Percentiles rank a stretch among this genome's conserved stretches.
Conservation (phyloP, 306 rosid species). For the Prunus armeniaca region DNA sequence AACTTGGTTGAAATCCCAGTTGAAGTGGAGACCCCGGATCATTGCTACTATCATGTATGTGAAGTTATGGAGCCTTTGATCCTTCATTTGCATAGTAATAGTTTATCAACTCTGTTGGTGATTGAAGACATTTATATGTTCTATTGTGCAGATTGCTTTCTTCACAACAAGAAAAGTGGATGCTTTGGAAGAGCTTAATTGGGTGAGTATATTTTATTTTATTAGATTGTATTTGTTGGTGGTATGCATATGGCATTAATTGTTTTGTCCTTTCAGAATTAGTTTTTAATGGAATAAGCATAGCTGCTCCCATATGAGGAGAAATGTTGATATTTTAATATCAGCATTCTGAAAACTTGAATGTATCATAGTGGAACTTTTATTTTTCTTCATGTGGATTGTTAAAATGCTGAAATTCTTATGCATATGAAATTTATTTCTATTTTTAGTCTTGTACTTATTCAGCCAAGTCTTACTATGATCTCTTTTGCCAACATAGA, state of each 20-base stretch:
- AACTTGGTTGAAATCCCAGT: conserved; percentile 85
- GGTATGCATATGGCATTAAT: conserved; percentile 13
- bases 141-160: conserved; percentile 73
- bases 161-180: conserved; percentile 73
- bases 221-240: conserved; percentile 23
- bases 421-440: not conserved
- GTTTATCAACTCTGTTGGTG: conserved; percentile 17
- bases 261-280: not conserved
- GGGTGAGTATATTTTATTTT: conserved; percentile 59
- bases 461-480: not conserved
- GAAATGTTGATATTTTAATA: not conserved
- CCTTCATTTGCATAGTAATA: conserved; percentile 5
- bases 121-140: conserved; percentile 15
- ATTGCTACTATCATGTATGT: conserved; percentile 70
- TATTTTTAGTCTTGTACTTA: not conserved
- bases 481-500: not conserved
- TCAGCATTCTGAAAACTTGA: not conserved
- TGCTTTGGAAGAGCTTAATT: conserved; percentile 87
- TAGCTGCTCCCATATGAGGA: not conserved
- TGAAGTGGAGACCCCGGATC: conserved; percentile 74
- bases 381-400: not conserved
- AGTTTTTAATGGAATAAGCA: not conserved
- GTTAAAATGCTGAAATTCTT: not conserved
- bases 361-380: not conserved
- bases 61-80: conserved; percentile 8